Evolutionary conservation across 2,329 filamentous ascomycete species (phyloP).

Genomic region (Trichophyton verrucosum): DNA sequence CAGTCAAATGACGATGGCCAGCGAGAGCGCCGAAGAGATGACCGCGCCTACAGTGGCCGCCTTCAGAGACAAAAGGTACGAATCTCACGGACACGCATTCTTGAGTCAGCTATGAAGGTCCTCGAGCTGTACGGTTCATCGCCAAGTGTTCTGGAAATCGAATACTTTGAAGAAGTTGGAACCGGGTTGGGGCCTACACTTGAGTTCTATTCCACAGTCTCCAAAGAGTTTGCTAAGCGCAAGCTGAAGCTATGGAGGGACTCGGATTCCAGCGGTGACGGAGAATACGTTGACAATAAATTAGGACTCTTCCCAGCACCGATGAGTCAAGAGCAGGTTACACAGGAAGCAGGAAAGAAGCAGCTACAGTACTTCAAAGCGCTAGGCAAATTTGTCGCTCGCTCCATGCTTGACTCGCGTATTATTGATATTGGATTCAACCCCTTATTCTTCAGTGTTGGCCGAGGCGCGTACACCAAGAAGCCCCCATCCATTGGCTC

Average conservation of each 20-base stretch:
- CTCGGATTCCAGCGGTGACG: constrained; percentile 57
- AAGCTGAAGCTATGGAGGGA: constrained; percentile 96
- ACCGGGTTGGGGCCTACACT: constrained; percentile 90
- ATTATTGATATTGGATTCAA: constrained; percentile 98
- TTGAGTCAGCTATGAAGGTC: constrained; percentile 94
- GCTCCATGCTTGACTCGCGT: constrained; percentile 94
- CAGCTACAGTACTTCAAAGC: constrained; percentile 82
- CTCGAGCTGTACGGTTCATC: constrained; percentile 98
- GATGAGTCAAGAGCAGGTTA: constrained; percentile 64
- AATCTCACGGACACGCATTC: constrained; percentile 83
- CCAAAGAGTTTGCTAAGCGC: constrained; percentile 93
- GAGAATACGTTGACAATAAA: constrained; percentile 74
- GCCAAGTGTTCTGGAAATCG: constrained; percentile 88
- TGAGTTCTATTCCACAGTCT: constrained; percentile 96
- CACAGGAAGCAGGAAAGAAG: constrained; percentile 68
- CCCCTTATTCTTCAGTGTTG: constrained; percentile 92
- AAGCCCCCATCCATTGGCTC: constrained; percentile 78
- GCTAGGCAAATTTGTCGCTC: constrained; percentile 91
- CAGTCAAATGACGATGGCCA: constrained; percentile 70
- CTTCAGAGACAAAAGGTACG: constrained; percentile 96
- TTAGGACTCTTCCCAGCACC: constrained; percentile 85
- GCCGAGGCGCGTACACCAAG: constrained; percentile 48
- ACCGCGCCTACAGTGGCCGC: constrained; percentile 79
- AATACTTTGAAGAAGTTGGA: constrained; percentile 97
- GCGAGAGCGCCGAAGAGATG: constrained; percentile 70